These are phyloP conservation scores for Fusarium udum DNA, from an alignment of 2,329 filamentous ascomycete species.

Conservation along the genomic window DNA sequence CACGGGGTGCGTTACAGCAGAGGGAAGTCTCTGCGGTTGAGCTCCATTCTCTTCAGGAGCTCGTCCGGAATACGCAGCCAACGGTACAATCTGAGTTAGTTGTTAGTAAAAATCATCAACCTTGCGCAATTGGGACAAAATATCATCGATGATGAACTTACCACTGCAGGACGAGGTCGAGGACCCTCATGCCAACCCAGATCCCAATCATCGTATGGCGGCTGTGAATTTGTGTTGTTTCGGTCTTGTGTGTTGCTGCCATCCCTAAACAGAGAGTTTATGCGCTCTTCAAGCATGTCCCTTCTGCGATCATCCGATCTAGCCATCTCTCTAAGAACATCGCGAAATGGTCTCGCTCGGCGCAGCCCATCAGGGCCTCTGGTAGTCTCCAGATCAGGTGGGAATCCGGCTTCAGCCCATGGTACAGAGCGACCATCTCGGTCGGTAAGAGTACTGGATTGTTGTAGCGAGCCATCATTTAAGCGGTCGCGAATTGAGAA, in stretches of 20 bases:
- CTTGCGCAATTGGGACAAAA: not conserved
- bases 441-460: not conserved
- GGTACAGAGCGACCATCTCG: slow-evolving; percentile 31
- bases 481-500: slow-evolving; percentile 41
- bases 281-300: slow-evolving; percentile 43
- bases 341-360: slow-evolving; percentile 36
- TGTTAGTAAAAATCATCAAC: not conserved
- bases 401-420: slow-evolving; percentile 35
- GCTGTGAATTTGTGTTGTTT: slow-evolving; percentile 6
- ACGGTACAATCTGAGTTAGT: slow-evolving; percentile 14
- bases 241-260: slow-evolving; percentile 23
- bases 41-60: not conserved
- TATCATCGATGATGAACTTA: slow-evolving; percentile 23
- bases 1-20: slow-evolving; percentile 1
- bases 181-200: slow-evolving; percentile 40
- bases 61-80: not conserved
- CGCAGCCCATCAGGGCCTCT: slow-evolving; percentile 12
- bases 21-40: not conserved
- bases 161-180: slow-evolving; percentile 33
- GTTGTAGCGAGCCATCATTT: slow-evolving; percentile 13
- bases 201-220: slow-evolving; percentile 29
- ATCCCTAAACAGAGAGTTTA: slow-evolving; percentile 40
- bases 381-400: slow-evolving; percentile 22
- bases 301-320: slow-evolving; percentile 38
- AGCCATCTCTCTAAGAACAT: slow-evolving; percentile 42